phyloP scores from a whole-genome alignment of 2,329 filamentous ascomycete genomes.

The Zasmidium angulare region DNA sequence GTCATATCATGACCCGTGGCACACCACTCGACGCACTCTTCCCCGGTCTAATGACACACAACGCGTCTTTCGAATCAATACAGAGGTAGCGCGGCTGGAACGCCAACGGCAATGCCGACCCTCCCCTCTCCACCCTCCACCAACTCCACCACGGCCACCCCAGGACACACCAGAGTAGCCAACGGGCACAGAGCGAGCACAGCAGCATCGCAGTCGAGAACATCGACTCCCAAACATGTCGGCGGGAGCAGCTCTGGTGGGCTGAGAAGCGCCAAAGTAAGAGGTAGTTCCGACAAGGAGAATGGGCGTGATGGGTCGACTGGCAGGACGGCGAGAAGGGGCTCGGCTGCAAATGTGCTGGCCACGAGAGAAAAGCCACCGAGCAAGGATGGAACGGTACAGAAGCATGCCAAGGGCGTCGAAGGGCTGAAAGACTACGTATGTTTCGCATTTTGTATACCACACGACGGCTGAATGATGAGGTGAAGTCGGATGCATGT shows the following conservation, averaged over 20 bases:
- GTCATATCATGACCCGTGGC: neutral
- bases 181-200: constrained; percentile 11
- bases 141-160: constrained; percentile 2
- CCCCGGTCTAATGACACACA: neutral
- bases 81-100: neutral
- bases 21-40: neutral
- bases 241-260: constrained; percentile 13
- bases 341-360: constrained; percentile 18
- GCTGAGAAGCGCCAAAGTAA: constrained; percentile 21
- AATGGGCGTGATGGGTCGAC: constrained; percentile 15
- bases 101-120: constrained; percentile 9
- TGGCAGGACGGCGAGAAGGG: constrained; percentile 10
- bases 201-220: constrained; percentile 16
- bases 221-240: constrained; percentile 19
- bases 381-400: constrained; percentile 56
- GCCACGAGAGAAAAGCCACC: constrained; percentile 26
- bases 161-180: neutral
- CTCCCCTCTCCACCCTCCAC: constrained; percentile 12
- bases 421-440: constrained; percentile 77
- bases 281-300: constrained; percentile 30
- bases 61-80: neutral
- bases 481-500: constrained; percentile 11
- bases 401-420: constrained; percentile 70
- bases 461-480: neutral
- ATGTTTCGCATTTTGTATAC: constrained; percentile 40